phyloP scores from a whole-genome alignment of 2,329 filamentous ascomycete species.

The Aureobasidium sp. region DNA sequence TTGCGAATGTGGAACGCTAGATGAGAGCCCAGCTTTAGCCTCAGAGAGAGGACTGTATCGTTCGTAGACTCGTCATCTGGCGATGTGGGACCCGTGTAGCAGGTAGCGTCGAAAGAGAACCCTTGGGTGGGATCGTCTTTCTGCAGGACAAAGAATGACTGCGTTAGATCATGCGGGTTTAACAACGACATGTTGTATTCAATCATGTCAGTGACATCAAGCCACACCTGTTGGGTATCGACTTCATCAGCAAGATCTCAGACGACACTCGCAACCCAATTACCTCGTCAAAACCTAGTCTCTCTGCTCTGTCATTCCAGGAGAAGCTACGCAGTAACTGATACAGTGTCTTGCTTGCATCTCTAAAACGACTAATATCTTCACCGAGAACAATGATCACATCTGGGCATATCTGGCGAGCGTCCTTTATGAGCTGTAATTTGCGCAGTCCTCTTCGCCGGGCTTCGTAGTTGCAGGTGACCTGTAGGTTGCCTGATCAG shows the following conservation, averaged over 20 bases:
- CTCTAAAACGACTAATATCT: slow-evolving; percentile 74
- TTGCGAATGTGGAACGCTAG: slow-evolving; percentile 65
- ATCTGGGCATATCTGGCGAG: slow-evolving; percentile 70
- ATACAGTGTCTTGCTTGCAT: slow-evolving; percentile 76
- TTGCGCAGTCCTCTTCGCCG: slow-evolving; percentile 64
- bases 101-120: slow-evolving; percentile 67
- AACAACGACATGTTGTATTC: slow-evolving; percentile 69
- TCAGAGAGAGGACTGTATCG: slow-evolving; percentile 30
- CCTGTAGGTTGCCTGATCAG: slow-evolving; percentile 25
- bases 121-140: slow-evolving; percentile 66
- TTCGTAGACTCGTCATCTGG: slow-evolving; percentile 25
- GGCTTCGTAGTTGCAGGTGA: slow-evolving; percentile 91
- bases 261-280: slow-evolving; percentile 12
- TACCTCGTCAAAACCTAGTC: slow-evolving; percentile 86
- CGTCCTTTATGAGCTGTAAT: slow-evolving; percentile 76
- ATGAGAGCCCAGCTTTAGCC: slow-evolving; percentile 71
- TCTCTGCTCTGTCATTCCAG: slow-evolving; percentile 72
- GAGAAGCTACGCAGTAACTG: slow-evolving; percentile 62
- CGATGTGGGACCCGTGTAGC: slow-evolving; percentile 56
- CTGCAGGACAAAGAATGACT: slow-evolving; percentile 75
- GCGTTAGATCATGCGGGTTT: slow-evolving; percentile 53
- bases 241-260: too few relatives aligned
- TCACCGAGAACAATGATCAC: slow-evolving; percentile 81
- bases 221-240: slow-evolving; percentile 42
- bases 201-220: slow-evolving; percentile 81